A percentile compares a stretch with the other conserved stretches of the same genome.
Evolutionary conservation across 2,329 filamentous ascomycete genomes (phyloP).

Genomic region (Dothiorella sarmentorum): DNA sequence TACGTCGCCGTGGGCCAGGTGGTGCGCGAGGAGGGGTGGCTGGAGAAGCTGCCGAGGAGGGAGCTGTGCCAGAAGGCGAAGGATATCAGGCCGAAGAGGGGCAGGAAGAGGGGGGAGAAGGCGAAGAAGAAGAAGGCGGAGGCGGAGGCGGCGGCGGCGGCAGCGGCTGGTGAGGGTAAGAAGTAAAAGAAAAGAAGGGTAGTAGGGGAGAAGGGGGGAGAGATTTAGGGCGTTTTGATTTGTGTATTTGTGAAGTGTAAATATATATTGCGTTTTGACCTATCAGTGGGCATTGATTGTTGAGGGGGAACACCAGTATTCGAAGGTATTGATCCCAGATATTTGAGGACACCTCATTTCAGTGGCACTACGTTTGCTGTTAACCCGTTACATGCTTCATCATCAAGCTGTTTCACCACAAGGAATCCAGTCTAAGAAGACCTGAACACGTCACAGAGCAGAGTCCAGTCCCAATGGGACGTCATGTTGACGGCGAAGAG

Average conservation of each 20-base stretch:
- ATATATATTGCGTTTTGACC: too few species aligned
- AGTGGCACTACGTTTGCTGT: neutral
- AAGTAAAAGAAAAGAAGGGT: neutral
- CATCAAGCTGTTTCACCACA: neutral
- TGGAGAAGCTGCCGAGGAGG: slow-evolving; percentile 55
- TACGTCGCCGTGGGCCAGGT: slow-evolving; percentile 80
- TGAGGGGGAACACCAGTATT: neutral
- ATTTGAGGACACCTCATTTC: neutral
- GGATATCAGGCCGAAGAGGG: slow-evolving; percentile 59
- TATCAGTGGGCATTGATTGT: slow-evolving; percentile 1
- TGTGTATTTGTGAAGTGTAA: neutral
- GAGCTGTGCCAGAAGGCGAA: slow-evolving; percentile 69
- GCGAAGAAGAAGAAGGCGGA: neutral
- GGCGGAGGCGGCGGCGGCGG: too few species aligned
- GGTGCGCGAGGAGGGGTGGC: slow-evolving; percentile 58
- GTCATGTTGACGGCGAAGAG: neutral
- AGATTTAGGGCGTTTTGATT: neutral
- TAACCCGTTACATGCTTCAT: neutral
- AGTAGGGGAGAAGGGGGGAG: neutral
- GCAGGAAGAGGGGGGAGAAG: slow-evolving; percentile 38
- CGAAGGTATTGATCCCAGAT: neutral
- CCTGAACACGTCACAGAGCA: neutral
- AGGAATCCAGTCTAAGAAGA: neutral
- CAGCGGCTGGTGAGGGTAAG: neutral
- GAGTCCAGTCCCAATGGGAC: neutral